Base-by-base conservation (phyloP, 192 early-diverging fungal genomes). In the Thamnidium elegans region DNA sequence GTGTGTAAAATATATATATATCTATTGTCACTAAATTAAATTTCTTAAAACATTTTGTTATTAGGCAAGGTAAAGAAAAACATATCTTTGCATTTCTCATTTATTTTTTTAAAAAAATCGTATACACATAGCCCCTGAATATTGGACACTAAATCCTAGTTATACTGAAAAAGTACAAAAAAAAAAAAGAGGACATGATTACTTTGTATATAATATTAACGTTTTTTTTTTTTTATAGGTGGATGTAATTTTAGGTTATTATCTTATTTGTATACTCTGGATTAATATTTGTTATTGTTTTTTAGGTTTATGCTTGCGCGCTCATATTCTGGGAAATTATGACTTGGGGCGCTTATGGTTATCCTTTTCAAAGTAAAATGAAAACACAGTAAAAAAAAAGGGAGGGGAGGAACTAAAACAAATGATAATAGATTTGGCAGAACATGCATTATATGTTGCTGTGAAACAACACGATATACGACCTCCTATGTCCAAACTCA, bases 101-200 rank as follows among this genome's bases (percentile, higher is more conserved):
- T 47, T n/a, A n/a, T 51, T 45, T 34, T 42, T 4, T 60, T 55
- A 42, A n/a, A 14, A 17, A 19, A 19, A 10, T 36, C 34, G 34
- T 34, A 56, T n/a, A 55, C 15, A 15, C 7, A 34, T 67, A 79
- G 89, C 89, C 7, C 89, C 89, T 31, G 89, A 90, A 75, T 89
- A 88, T 58, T 90, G 87, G 87, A 76, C 81, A 0, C 65, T 84
- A 15, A 81, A 82, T 20, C 89, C 89, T 4, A 79, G 85, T 44
- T 90, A 90, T 63, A 87, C 86, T 0, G 89, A 90, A 65, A 90
- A 90, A 61, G 89, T 90, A n/a, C n/a, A n/a, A n/a, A n/a, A n/a
- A n/a, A n/a, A n/a, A n/a, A 10, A 78, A 81, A 48, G 66, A 39
- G 13, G 4, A 46, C 7, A 32, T 23, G n/a, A 34, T 55, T 36